A percentile compares a stretch with the other conserved stretches of the same genome.
Evolutionary conservation across 352 stramenopile genomes (phyloP).

Genomic region (Phytophthora aleatoria): DNA sequence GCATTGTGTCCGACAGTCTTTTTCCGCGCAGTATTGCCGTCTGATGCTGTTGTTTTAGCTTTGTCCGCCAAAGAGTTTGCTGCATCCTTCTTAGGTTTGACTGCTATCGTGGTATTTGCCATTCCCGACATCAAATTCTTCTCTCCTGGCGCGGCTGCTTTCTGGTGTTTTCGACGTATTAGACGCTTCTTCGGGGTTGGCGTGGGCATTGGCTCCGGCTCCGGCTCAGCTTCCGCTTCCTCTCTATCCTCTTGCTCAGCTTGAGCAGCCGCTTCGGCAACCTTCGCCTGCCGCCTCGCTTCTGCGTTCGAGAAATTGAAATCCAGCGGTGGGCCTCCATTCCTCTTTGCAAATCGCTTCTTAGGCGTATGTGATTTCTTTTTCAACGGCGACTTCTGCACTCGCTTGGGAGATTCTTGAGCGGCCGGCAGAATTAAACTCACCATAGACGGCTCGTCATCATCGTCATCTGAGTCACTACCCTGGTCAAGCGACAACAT

Average conservation of each 20-base stretch:
- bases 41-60: slow-evolving; percentile 3
- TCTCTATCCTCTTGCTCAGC: slow-evolving; percentile 29
- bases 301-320: slow-evolving; percentile 62
- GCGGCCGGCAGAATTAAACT: slow-evolving; percentile 59
- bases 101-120: slow-evolving; percentile 16
- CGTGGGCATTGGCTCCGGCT: slow-evolving; percentile 27
- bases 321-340: slow-evolving; percentile 33
- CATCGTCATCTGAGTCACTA: slow-evolving; percentile 59
- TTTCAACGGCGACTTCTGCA: slow-evolving; percentile 23
- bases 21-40: slow-evolving; percentile 5
- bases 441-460: slow-evolving; percentile 46
- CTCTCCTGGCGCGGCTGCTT: neutral
- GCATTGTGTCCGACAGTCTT: slow-evolving; percentile 6
- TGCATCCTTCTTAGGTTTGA: slow-evolving; percentile 16
- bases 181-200: slow-evolving; percentile 40
- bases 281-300: slow-evolving; percentile 38
- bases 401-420: slow-evolving; percentile 33
- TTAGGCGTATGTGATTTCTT: slow-evolving; percentile 31
- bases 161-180: slow-evolving; percentile 43
- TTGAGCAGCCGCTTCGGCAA: slow-evolving; percentile 23
- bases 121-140: slow-evolving; percentile 26
- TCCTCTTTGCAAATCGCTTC: slow-evolving; percentile 37
- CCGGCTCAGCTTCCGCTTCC: slow-evolving; percentile 26
- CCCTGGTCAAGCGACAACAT: slow-evolving; percentile 60
- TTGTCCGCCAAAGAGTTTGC: slow-evolving; percentile 4